Base-by-base conservation (phyloP, 2,329 filamentous ascomycete genomes). In the Rugonectria rugulosa region DNA sequence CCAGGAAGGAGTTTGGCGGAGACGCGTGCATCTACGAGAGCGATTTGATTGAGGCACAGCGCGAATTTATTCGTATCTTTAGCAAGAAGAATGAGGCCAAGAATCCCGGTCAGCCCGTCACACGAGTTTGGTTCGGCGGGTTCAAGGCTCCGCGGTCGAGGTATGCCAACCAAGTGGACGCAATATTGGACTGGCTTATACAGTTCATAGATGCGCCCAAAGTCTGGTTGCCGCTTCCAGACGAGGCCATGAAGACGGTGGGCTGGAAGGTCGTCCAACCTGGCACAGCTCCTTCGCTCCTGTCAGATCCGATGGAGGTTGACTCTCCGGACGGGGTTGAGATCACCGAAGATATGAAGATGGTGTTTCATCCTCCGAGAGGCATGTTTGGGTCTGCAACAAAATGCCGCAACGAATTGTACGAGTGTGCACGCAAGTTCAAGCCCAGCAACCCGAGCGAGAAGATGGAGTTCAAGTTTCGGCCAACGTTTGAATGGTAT, bases 401-500 rank as follows among this genome's bases (percentile, higher is more conserved):
- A 0, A 71, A 66, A 36, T 81, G 77, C 62, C 61, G 60, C 23
- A 86, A 86, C 53, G 58, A 66, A 5, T 70, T 85, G 17, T 77
- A 77, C 56, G 73, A 79, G 31, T 65, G n/a, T n/a, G 69, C 32
- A 75, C 76, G 5, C 38, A 67, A 44, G 51, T 53, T 10, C 15
- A 23, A 41, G 10, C 34, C 26, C 21, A 37, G 11, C 12, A 29
- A 48, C 23, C 7, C 24, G 6, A 40, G 34, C 8, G 12, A 44
- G 14, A 38, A 60, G 29, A 57, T 58, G 5, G 46, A 65, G 21
- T 83, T 77, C 61, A 64, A 64, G 14, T 85, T 80, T 60, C 66
- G 65, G 36, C 75, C 80, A 8, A 86, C 83, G 2, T 56, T 72
- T 56, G 69, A 78, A 5, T 86, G 84, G 84, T 86, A 86, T 59